Evolutionary conservation across 192 early-diverging fungal species (phyloP), one percentile per base, ranked within the genome.

Genomic region (Backusella macrospora): DNA sequence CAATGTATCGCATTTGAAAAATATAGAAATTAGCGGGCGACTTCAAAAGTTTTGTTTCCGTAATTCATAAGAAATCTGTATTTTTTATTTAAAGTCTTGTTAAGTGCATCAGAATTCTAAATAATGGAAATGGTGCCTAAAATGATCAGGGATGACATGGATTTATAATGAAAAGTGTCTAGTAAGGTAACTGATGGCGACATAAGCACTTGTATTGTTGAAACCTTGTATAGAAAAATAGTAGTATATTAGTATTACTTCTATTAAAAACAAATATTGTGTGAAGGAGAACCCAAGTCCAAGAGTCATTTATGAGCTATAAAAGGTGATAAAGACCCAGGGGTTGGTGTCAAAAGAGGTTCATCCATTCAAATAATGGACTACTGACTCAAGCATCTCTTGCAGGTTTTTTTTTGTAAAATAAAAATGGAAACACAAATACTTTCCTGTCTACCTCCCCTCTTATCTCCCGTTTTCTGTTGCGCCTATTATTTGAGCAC

Each of bases 371-470:
- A 26, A 66, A 66, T 8, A 4, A 40, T 66, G 65, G 42, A 43
- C 40, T 66, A 66, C 65, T 66, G 65, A 66, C 65, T 66, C 65
- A 66, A 66, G 65, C 65, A 66, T 66, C 65, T 66, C 65, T 66
- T 66, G 65, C 65, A 66, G 37, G 40, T 66, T 66, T 66, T 66
- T 66, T 65, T 38, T 64, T 64, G 63, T 65, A 65, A 1, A 65
- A 65, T 65, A 65, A 65, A 40, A 65, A 62, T n/a, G 62, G 40
- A 65, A 65, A 40, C 16, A 14, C 62, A 64, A 64, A 65, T 16
- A 65, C 63, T 65, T 65, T 65, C 63, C 63, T 65, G 63, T 65
- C 40, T 65, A 38, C n/a, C 1, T 55, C 29, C 62, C 62, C 62
- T 62, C 23, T 26, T 62, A 29, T 62, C 59, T 62, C 59, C 23